These are phyloP conservation scores for Claviceps pusilla DNA, from an alignment of 2,329 filamentous ascomycete species.

Conservation along the genomic window DNA sequence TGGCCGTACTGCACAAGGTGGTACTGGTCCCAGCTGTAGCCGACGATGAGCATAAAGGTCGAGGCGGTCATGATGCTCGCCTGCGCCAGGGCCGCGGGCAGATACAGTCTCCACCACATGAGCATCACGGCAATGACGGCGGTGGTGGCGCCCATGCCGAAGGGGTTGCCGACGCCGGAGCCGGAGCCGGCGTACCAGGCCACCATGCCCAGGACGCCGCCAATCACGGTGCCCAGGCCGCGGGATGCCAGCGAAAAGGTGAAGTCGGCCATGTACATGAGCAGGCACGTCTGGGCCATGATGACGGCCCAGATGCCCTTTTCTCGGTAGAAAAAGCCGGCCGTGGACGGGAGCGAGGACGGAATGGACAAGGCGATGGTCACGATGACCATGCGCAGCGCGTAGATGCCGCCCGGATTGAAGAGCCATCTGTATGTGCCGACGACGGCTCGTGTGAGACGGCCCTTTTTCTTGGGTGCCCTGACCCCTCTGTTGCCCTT, in stretches of 20 bases:
- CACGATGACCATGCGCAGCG: slow-evolving; percentile 30
- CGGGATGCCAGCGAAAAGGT: slow-evolving; percentile 28
- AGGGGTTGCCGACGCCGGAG: slow-evolving; percentile 30
- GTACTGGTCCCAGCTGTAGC: slow-evolving; percentile 30
- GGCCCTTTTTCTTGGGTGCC: slow-evolving; percentile 6
- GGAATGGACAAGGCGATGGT: slow-evolving; percentile 30
- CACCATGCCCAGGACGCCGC: slow-evolving; percentile 30
- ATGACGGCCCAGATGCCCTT: slow-evolving; percentile 38
- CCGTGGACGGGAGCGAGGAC: slow-evolving; percentile 23
- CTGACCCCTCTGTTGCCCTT: slow-evolving; percentile 10
- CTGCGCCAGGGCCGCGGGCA: slow-evolving; percentile 14
- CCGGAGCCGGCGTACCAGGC: slow-evolving; percentile 39
- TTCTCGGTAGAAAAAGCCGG: slow-evolving; percentile 36
- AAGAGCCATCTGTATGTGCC: slow-evolving; percentile 25
- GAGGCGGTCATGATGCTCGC: slow-evolving; percentile 19
- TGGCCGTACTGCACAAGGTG: slow-evolving; percentile 29
- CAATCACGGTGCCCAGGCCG: slow-evolving; percentile 27
- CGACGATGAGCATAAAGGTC: slow-evolving; percentile 29
- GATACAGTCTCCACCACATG: slow-evolving; percentile 21
- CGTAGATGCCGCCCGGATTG: slow-evolving; percentile 29
- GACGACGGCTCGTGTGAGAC: slow-evolving; percentile 13
- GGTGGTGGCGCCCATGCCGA: slow-evolving; percentile 32
- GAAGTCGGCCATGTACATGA: slow-evolving; percentile 37
- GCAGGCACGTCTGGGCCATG: slow-evolving; percentile 32
- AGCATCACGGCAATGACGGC: slow-evolving; percentile 21